Base-by-base conservation (phyloP, 2,329 filamentous ascomycete genomes). In the Trichoderma atroviride region DNA sequence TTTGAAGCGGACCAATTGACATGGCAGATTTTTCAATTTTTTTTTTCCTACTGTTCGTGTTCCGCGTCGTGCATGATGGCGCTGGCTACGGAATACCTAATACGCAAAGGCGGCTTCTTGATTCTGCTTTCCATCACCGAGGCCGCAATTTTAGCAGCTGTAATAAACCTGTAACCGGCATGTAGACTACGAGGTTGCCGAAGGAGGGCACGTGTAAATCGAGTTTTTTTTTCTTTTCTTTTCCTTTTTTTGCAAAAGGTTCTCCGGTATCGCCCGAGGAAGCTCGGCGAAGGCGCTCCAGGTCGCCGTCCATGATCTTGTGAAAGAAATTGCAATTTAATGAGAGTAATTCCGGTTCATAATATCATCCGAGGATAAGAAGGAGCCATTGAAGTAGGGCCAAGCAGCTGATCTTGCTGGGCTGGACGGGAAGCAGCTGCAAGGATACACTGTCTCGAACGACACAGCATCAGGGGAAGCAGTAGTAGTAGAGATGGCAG, bases 361-460 rank as follows among this genome's bases (percentile, higher is more conserved):
- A 40, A 56, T 43, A 43, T 22, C 13, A 56, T 56, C 62, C 62
- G 52, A 65, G 62, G 27, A 56, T 56, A 24, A 16, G 61, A 16
- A 31, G 29, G 2, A 27, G 13, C 29, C 13, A 35, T 65, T 37
- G 52, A 55, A 6, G 27, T 57, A 27, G 27, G 43, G 63, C 14
- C 63, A 35, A 57, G 22, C 55, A 52, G 37, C 37, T 67, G 53
- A 58, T 59, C 14, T 35, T 67, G 22, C 63, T 50, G 31, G 50
- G 40, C 47, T 55, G 40, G 43, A 37, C 40, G 27, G 50, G 52
- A 29, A 31, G 61, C 50, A 52, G 53, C 37, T 66, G 55, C 63
- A 66, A 59, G 62, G 62, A 65, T 65, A 65, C 63, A 59, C 63
- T 40, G 52, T 59, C 55, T 67, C 55, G 37, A 52, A 65, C 50